phyloP scores from a whole-genome alignment of 768 basidiomycete genomes.

The Naganishia onofrii region DNA sequence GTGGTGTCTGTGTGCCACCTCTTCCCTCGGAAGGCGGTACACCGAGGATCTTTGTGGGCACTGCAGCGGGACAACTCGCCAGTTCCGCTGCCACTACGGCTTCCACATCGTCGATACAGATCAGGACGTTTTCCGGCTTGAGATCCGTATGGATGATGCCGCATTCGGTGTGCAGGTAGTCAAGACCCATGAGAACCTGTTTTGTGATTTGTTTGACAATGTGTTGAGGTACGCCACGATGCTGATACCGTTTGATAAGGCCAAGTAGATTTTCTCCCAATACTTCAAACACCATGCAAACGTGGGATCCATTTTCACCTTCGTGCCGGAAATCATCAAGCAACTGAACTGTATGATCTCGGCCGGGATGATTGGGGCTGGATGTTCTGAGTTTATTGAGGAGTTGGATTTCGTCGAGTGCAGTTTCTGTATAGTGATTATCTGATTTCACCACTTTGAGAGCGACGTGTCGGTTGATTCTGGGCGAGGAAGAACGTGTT shows the following conservation, averaged over 20 bases:
- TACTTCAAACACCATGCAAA: slow-evolving; percentile 99
- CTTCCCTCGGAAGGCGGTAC: slow-evolving; percentile 85
- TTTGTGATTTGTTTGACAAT: slow-evolving; percentile 95
- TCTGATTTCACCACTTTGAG: slow-evolving; percentile 99
- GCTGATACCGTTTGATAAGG: slow-evolving; percentile 96
- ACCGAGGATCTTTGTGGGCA: slow-evolving; percentile 77
- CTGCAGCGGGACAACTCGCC: slow-evolving; percentile 59
- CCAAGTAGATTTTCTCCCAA: slow-evolving; percentile 92
- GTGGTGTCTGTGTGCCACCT: slow-evolving; percentile 93
- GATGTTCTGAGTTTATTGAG: slow-evolving; percentile 91
- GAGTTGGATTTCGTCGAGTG: slow-evolving; percentile 97
- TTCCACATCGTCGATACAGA: slow-evolving; percentile 95
- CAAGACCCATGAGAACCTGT: slow-evolving; percentile 88
- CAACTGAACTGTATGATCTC: slow-evolving; percentile 92
- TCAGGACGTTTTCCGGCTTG: slow-evolving; percentile 96
- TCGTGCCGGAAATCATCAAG: slow-evolving; percentile 96
- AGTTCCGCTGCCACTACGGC: slow-evolving; percentile 82
- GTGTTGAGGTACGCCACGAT: slow-evolving; percentile 90
- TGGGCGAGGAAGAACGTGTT: slow-evolving; percentile 51
- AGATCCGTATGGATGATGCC: slow-evolving; percentile 97
- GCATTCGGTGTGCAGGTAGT: slow-evolving; percentile 97
- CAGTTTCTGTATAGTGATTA: slow-evolving; percentile 93
- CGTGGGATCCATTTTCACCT: slow-evolving; percentile 93
- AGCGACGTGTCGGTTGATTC: slow-evolving; percentile 92
- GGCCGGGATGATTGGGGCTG: slow-evolving; percentile 73